Evolutionary conservation across 257 asterid species (phyloP), one percentile per base, ranked within the genome.

Genomic region (Phtheirospermum japonicum): DNA sequence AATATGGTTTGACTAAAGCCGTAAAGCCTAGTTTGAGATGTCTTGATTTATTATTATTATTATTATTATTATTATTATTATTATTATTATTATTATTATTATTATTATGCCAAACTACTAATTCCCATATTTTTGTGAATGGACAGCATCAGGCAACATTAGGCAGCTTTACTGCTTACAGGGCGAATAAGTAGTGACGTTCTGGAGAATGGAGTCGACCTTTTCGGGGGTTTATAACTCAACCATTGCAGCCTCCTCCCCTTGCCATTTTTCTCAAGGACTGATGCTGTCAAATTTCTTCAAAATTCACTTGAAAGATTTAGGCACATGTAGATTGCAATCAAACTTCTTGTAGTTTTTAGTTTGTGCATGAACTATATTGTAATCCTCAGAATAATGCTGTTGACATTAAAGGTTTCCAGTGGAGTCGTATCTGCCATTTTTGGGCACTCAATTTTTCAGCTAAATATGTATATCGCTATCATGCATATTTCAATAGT

Each of bases 81-180:
- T 12, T 5, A 0, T 13, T 0, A 14, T 14, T 13, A 13, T 48
- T 43, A 12, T n/a, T 6, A 14, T 16, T 7, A 3, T 48, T 48
- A 42, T 6, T 42, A 42, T 42, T 12, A 42, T 17, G 28, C 13
- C n/a, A 12, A 62, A 46, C 68, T 67, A 50, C 28, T 23, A 75
- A 68, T 62, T 58, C 18, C 40, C 19, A 0, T 57, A 26, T 51
- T 51, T 70, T 12, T 50, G 31, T 66, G 63, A 61, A 60, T 57
- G 30, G 30, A 59, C 95, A 91, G 96, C 98, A 39, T 91, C 98
- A 11, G 98, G 98, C 59, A 91, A 91, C 74, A 81, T 88, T 65
- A 82, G 85, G 61, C 96, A 91, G 75, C 95, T 88, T 36, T 88
- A 88, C 79, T 91, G 90, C 81, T 61, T 82, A 70, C 96, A 88